Conservation (phyloP, 225 moss, liverwort and hornwort genomes). For the Anthoceros angustus region DNA sequence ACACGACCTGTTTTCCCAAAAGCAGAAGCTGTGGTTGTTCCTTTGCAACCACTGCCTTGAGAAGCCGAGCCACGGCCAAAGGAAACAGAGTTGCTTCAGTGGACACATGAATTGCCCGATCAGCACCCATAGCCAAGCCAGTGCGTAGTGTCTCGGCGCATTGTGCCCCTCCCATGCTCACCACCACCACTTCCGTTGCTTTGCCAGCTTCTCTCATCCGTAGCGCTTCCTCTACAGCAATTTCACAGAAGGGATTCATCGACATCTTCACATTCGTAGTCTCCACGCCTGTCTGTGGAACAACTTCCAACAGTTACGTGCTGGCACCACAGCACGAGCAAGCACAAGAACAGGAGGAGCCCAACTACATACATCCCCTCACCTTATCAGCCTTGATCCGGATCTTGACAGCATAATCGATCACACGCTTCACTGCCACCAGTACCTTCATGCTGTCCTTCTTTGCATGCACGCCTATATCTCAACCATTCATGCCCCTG, state of each 20-base stretch:
- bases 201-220: constrained; percentile 78
- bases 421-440: constrained; percentile 94
- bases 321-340: neutral
- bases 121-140: constrained; percentile 92
- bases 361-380: neutral
- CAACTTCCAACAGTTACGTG: neutral
- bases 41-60: constrained; percentile 41
- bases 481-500: no score
- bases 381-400: constrained; percentile 88
- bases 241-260: constrained; percentile 95
- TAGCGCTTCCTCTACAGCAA: constrained; percentile 83
- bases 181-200: constrained; percentile 78
- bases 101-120: constrained; percentile 77
- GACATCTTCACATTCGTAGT: constrained; percentile 97
- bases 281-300: constrained; percentile 74
- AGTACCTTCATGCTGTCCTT: constrained; percentile 61
- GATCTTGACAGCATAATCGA: constrained; percentile 93
- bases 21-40: constrained; percentile 59
- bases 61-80: constrained; percentile 57
- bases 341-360: neutral
- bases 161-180: constrained; percentile 81
- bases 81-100: constrained; percentile 53
- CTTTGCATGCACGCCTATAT: no score
- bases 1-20: constrained; percentile 63
- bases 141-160: constrained; percentile 73